Evolutionary conservation across 371 early-diverging fungal species (phyloP).

Genomic region (Polyrhizophydium stewartii): DNA sequence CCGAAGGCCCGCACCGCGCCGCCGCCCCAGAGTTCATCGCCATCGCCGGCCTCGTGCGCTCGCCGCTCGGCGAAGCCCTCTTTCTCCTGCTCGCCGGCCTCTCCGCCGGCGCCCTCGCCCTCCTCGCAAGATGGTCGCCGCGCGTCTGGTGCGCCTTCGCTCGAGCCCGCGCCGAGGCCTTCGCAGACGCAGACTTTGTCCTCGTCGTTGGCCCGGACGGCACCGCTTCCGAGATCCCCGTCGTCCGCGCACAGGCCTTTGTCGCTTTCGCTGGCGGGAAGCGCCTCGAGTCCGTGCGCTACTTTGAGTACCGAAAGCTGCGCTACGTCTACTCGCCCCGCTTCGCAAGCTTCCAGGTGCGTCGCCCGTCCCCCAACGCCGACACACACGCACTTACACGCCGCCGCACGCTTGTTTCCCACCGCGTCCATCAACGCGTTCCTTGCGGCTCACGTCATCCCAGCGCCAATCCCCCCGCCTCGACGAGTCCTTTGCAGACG

Average conservation of each 20-base stretch:
- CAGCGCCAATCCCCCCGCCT: constrained; percentile 19
- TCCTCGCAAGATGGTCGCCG: constrained; percentile 12
- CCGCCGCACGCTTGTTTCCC: too few species aligned
- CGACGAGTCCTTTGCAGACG: constrained; percentile 8
- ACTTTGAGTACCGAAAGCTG: constrained; percentile 32
- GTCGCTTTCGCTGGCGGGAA: background rate
- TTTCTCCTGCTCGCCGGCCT: constrained; percentile 13
- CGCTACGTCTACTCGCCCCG: constrained; percentile 28
- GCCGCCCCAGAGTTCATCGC: constrained; percentile 28
- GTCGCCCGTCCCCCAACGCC: background rate
- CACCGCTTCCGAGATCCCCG: constrained; percentile 9
- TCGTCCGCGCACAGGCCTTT: background rate
- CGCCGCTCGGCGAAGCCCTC: background rate
- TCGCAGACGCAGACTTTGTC: constrained; percentile 25
- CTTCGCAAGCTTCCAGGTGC: constrained; percentile 19
- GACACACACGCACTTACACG: background rate
- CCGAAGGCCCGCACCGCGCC: constrained; percentile 11
- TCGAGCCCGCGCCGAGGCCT: constrained; percentile 5
- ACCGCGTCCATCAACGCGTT: background rate
- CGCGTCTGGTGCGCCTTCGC: constrained; percentile 9
- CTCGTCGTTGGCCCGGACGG: constrained; percentile 17
- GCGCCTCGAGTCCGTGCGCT: background rate
- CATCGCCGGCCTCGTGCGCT: constrained; percentile 15
- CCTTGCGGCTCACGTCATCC: background rate
- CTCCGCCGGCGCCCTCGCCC: constrained; percentile 14